Evolutionary conservation across 202 grass and related monocot species (phyloP).

Genomic region (Schoenoplectus triqueter): DNA sequence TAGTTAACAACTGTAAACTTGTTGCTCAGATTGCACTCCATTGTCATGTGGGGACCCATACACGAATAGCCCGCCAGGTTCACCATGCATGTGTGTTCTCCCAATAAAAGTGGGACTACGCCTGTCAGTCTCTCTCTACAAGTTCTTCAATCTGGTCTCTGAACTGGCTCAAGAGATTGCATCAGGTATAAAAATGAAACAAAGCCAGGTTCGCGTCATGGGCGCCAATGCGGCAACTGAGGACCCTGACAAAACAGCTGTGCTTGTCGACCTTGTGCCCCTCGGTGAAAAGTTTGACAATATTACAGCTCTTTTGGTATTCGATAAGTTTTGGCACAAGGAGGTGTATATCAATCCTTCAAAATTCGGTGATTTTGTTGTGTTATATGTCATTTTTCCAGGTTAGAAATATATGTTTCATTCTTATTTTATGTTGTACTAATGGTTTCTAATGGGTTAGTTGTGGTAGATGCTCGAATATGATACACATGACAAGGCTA

Average conservation of each 20-base stretch:
- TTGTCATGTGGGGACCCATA: conserved; percentile 64
- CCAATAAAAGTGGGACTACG: conserved; percentile 90
- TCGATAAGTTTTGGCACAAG: conserved; percentile 84
- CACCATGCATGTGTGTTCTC: conserved; percentile 70
- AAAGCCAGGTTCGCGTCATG: conserved; percentile 92
- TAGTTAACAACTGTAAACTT: neutral
- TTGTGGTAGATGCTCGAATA: conserved; percentile 14
- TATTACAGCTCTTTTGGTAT: conserved; percentile 55
- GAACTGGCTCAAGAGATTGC: conserved; percentile 84
- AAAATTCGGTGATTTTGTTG: conserved; percentile 71
- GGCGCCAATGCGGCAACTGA: conserved; percentile 86
- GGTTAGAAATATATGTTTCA: conserved; percentile 46
- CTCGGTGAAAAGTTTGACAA: conserved; percentile 64
- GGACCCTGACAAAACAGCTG: conserved; percentile 73
- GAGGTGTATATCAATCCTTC: conserved; percentile 69
- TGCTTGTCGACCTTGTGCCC: conserved; percentile 85
- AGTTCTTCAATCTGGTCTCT: conserved; percentile 82
- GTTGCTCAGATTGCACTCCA: conserved; percentile 68
- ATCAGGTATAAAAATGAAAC: conserved; percentile 75
- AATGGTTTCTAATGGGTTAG: conserved; percentile 13
- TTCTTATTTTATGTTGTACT: conserved; percentile 38
- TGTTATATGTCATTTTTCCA: conserved; percentile 77
- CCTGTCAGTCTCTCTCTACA: conserved; percentile 74
- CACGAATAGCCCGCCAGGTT: conserved; percentile 83
- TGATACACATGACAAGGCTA: neutral